Evolutionary conservation across 208 protist genomes (phyloP).

Genomic region (Phytomonas serpens): DNA sequence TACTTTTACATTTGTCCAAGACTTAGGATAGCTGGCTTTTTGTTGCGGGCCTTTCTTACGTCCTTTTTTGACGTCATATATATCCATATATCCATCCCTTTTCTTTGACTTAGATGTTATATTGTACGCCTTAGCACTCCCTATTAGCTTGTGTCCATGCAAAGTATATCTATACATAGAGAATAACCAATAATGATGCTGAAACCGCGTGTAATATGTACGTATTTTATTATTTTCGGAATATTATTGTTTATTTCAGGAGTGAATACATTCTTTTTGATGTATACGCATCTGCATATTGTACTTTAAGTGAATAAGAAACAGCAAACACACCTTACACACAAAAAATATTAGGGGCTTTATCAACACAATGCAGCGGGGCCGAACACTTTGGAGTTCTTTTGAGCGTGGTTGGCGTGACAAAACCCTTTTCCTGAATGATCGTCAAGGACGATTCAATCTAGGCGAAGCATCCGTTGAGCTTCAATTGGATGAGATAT

Average conservation of each 20-base stretch:
- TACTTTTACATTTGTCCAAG: background rate
- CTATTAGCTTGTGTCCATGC: background rate
- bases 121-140: background rate
- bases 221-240: background rate
- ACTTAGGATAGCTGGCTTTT: background rate
- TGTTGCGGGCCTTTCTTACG: background rate
- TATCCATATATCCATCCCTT: background rate
- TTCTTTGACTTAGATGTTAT: background rate
- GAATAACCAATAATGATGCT: background rate
- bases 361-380: background rate
- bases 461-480: constrained; percentile 68
- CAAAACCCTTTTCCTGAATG: constrained; percentile 39
- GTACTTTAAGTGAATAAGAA: background rate
- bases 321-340: background rate
- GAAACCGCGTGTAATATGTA: background rate
- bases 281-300: background rate
- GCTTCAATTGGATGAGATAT: constrained; percentile 66
- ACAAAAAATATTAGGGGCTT: background rate
- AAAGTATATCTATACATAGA: constrained; percentile 6
- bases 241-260: constrained; percentile 1
- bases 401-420: constrained; percentile 49
- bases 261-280: background rate
- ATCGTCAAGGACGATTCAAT: constrained; percentile 78
- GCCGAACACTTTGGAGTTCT: constrained; percentile 11
- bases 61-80: background rate